Conservation (phyloP, 2,329 filamentous ascomycete species). For the Fusarium bactridioides region DNA sequence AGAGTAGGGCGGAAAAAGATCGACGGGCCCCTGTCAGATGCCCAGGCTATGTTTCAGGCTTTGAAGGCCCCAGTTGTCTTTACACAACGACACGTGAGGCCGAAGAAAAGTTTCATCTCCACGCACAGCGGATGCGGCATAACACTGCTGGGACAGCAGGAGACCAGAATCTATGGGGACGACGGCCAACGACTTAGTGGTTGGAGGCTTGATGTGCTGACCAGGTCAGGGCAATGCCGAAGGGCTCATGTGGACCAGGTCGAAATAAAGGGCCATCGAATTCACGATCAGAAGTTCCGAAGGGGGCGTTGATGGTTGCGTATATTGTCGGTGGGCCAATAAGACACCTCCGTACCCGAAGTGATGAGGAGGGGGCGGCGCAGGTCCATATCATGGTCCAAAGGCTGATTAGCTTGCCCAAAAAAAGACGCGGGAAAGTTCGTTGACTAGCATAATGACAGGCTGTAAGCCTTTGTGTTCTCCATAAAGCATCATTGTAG, state of each 20-base stretch:
- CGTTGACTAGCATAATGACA: slow-evolving; percentile 16
- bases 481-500: slow-evolving; percentile 26
- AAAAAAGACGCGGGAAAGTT: slow-evolving; percentile 27
- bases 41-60: slow-evolving; percentile 38
- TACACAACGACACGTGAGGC: slow-evolving; percentile 41
- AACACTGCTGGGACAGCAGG: slow-evolving; percentile 32
- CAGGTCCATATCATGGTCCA: slow-evolving; percentile 24
- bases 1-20: slow-evolving; percentile 31
- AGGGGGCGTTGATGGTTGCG: slow-evolving; percentile 30
- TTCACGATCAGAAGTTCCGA: slow-evolving; percentile 34
- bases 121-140: slow-evolving; percentile 38
- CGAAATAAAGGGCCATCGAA: slow-evolving; percentile 29
- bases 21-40: slow-evolving; percentile 32
- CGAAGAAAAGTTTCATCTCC: slow-evolving; percentile 41
- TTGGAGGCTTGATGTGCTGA: slow-evolving; percentile 18
- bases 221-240: slow-evolving; percentile 22
- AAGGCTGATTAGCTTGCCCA: slow-evolving; percentile 21
- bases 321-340: slow-evolving; percentile 40
- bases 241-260: slow-evolving; percentile 25
- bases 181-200: slow-evolving; percentile 21
- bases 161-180: slow-evolving; percentile 23
- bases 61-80: slow-evolving; percentile 26
- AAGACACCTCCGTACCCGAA: slow-evolving; percentile 42
- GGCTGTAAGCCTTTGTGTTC: slow-evolving; percentile 37
- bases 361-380: slow-evolving; percentile 33